These are phyloP conservation scores for Artemisia argyi DNA, from an alignment of 129 eudicot genomes.

Conservation along the genomic window DNA sequence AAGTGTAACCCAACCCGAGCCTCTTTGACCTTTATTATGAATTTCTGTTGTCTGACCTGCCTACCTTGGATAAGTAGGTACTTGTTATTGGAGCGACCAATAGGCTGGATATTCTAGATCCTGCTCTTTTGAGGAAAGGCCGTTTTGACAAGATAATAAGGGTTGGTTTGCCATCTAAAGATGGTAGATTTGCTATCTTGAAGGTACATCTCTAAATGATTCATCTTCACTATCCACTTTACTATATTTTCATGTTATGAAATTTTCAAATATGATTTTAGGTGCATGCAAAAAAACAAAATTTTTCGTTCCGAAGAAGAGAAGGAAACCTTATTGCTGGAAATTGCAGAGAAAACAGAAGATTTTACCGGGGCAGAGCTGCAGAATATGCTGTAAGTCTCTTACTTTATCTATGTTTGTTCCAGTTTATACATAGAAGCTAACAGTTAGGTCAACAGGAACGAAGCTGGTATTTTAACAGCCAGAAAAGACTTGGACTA, in stretches of 20 bases:
- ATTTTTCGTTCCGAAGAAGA: slow-evolving; percentile 86
- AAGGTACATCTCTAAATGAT: slow-evolving; percentile 47
- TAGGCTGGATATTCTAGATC: slow-evolving; percentile 94
- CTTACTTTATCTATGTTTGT: neutral
- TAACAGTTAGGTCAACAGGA: slow-evolving; percentile 53
- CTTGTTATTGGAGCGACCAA: slow-evolving; percentile 93
- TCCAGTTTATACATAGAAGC: slow-evolving; percentile 17
- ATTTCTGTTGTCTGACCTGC: neutral
- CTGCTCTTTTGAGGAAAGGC: slow-evolving; percentile 93
- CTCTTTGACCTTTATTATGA: too few species aligned
- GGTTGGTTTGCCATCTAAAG: slow-evolving; percentile 93
- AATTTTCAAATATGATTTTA: slow-evolving; percentile 19
- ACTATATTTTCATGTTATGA: slow-evolving; percentile 12
- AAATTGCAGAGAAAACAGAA: slow-evolving; percentile 81
- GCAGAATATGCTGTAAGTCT: slow-evolving; percentile 79
- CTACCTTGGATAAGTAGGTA: slow-evolving; percentile 44
- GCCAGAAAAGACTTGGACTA: slow-evolving; percentile 89
- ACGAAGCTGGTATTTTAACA: slow-evolving; percentile 95
- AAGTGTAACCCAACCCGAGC: too few species aligned
- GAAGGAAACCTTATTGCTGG: slow-evolving; percentile 67
- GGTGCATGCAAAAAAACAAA: slow-evolving; percentile 95
- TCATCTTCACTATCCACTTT: slow-evolving; percentile 4
- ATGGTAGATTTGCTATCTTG: slow-evolving; percentile 85
- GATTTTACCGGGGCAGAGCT: slow-evolving; percentile 96
- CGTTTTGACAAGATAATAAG: slow-evolving; percentile 93